Percentiles rank a stretch among this genome's conserved stretches.
These are phyloP conservation scores for Fraxinus pennsylvanica DNA, from an alignment of 257 asterid species.

Conservation along the genomic window DNA sequence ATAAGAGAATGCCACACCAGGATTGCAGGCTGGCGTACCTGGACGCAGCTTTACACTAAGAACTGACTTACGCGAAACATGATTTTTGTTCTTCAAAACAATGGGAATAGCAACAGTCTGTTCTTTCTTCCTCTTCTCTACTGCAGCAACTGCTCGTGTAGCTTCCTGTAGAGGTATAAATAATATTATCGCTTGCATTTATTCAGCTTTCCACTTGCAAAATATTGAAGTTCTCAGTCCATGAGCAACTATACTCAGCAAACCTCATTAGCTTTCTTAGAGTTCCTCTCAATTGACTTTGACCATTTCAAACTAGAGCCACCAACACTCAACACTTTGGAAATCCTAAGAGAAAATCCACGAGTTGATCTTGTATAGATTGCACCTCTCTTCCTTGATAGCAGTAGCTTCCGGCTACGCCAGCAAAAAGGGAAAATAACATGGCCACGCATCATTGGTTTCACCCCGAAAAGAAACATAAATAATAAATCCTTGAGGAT, in stretches of 20 bases:
- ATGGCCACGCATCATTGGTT: conserved; percentile 26
- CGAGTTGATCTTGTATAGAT: conserved; percentile 72
- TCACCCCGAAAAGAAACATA: conserved; percentile 16
- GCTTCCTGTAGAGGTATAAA: conserved; percentile 63
- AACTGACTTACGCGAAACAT: conserved; percentile 84
- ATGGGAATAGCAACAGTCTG: conserved; percentile 44
- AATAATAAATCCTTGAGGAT: conserved; percentile 1
- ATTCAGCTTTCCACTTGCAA: neutral
- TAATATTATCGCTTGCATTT: conserved; percentile 19
- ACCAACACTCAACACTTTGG: conserved; percentile 74
- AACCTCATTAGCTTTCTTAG: conserved; percentile 82
- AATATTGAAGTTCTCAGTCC: conserved; percentile 16
- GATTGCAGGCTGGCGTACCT: conserved; percentile 72
- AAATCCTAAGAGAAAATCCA: conserved; percentile 83
- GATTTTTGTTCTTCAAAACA: conserved; percentile 56
- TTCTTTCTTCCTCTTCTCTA: conserved; percentile 60
- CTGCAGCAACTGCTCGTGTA: conserved; percentile 76
- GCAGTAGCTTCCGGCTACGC: conserved; percentile 63
- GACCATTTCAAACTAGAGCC: conserved; percentile 94
- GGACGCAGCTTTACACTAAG: conserved; percentile 69
- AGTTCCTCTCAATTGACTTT: conserved; percentile 79
- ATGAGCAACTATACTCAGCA: conserved; percentile 36
- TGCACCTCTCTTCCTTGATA: conserved; percentile 78
- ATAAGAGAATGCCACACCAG: conserved; percentile 63
- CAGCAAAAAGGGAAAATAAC: conserved; percentile 15